A percentile compares a stretch with the other conserved stretches of the same genome.
These are phyloP conservation scores for Cordyceps cateniannulata DNA, from an alignment of 2,329 filamentous ascomycete genomes.

Conservation along the genomic window DNA sequence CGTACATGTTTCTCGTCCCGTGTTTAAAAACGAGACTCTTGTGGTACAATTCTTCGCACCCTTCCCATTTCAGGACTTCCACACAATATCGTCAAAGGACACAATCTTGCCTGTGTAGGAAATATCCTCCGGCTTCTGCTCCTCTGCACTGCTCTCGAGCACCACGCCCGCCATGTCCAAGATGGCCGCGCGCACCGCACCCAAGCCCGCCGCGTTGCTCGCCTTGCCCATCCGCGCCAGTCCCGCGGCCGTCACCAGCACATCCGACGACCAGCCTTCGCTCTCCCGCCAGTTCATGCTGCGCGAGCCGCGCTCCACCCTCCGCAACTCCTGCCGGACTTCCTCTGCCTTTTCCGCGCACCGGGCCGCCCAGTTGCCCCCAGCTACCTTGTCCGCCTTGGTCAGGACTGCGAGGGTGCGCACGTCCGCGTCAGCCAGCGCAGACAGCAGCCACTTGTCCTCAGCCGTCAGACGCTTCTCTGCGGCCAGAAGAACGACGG, in stretches of 20 bases:
- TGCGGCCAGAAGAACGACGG: slow-evolving; percentile 46
- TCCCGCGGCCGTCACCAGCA: slow-evolving; percentile 32
- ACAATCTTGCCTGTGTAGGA: slow-evolving; percentile 30
- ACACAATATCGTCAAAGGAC: slow-evolving; percentile 33
- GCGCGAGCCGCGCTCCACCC: slow-evolving; percentile 18
- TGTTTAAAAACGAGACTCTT: not conserved
- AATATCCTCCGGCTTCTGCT: slow-evolving; percentile 28
- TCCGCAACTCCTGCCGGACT: slow-evolving; percentile 23
- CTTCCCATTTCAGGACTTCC: slow-evolving; percentile 19
- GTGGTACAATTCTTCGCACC: not conserved
- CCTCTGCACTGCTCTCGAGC: slow-evolving; percentile 19
- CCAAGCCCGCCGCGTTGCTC: slow-evolving; percentile 32
- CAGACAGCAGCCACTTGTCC: slow-evolving; percentile 40
- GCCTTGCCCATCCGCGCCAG: slow-evolving; percentile 26
- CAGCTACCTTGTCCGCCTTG: slow-evolving; percentile 44
- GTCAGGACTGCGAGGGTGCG: slow-evolving; percentile 47
- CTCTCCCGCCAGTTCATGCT: slow-evolving; percentile 24
- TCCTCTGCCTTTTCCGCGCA: slow-evolving; percentile 22
- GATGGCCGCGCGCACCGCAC: slow-evolving; percentile 32
- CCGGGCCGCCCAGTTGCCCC: slow-evolving; percentile 21
- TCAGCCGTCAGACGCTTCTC: slow-evolving; percentile 44
- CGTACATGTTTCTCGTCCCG: no score
- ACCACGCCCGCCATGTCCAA: slow-evolving; percentile 35
- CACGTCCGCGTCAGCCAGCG: slow-evolving; percentile 39
- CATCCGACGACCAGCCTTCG: slow-evolving; percentile 22